Conservation (phyloP, 2,329 filamentous ascomycete species). For the Penicillium sp. region DNA sequence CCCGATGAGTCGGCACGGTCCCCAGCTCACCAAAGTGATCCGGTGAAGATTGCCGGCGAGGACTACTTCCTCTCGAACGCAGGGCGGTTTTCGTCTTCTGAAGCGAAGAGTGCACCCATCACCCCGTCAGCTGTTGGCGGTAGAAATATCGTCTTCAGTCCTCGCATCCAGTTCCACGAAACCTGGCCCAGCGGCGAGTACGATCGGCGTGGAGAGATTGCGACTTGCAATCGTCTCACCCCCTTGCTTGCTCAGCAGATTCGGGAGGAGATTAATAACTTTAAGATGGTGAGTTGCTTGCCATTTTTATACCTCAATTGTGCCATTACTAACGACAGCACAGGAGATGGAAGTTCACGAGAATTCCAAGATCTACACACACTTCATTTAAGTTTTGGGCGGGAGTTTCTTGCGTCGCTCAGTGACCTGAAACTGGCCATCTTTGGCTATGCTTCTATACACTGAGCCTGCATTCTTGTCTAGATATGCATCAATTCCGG, state of each 20-base stretch:
- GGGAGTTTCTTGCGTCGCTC: slow-evolving; percentile 25
- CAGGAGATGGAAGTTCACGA: slow-evolving; percentile 99
- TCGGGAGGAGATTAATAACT: slow-evolving; percentile 98
- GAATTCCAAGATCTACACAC: slow-evolving; percentile 97
- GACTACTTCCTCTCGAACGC: slow-evolving; percentile 81
- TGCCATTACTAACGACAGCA: slow-evolving; percentile 39
- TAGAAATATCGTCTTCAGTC: slow-evolving; percentile 72
- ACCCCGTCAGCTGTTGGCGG: slow-evolving; percentile 60
- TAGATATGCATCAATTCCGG: slow-evolving; percentile 27
- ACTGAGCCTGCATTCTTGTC: slow-evolving; percentile 19
- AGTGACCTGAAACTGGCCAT: slow-evolving; percentile 9
- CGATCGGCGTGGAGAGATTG: slow-evolving; percentile 90
- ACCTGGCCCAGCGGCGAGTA: slow-evolving; percentile 96
- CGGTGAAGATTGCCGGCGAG: slow-evolving; percentile 72
- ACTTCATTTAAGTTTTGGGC: slow-evolving; percentile 79
- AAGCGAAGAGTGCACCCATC: slow-evolving; percentile 75
- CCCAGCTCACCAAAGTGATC: slow-evolving; percentile 64
- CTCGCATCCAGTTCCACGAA: slow-evolving; percentile 89
- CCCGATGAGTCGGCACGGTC: slow-evolving; percentile 67
- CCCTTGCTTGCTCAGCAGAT: slow-evolving; percentile 98
- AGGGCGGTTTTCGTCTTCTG: slow-evolving; percentile 64
- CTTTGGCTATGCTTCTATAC: neutral
- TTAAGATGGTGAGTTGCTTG: slow-evolving; percentile 83
- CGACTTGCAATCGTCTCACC: slow-evolving; percentile 95
- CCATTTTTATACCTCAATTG: neutral